These are phyloP conservation scores for Candida oleophila DNA, from an alignment of 805 yeast genomes.

Conservation along the genomic window DNA sequence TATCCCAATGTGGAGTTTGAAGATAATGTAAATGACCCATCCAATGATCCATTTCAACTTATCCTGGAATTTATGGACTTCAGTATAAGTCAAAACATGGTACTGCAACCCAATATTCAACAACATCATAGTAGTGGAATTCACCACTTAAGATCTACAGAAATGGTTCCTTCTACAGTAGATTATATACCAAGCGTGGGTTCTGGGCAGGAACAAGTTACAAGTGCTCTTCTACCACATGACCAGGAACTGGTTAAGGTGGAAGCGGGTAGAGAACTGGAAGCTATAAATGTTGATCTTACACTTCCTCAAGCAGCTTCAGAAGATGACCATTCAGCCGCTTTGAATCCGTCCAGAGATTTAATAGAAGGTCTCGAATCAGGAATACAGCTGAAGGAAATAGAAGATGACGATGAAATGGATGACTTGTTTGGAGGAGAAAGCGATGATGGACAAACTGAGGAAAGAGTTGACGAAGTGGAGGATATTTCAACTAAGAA, in stretches of 20 bases:
- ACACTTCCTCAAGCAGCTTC: background rate
- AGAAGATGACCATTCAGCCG: background rate
- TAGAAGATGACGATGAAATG: constrained; percentile 2
- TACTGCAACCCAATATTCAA: background rate
- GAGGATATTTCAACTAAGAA: background rate
- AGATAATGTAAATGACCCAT: background rate
- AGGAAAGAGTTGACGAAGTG: constrained; percentile 9
- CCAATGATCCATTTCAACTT: constrained; percentile 29
- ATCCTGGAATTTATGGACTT: constrained; percentile 37
- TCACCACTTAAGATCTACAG: background rate
- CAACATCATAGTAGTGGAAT: background rate
- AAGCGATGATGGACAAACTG: constrained; percentile 21
- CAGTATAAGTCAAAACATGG: constrained; percentile 20
- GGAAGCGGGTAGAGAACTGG: background rate
- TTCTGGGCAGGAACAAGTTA: background rate
- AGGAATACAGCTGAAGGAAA: background rate
- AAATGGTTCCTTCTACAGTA: background rate
- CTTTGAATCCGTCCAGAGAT: too few species aligned
- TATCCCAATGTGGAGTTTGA: background rate
- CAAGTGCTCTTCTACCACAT: background rate
- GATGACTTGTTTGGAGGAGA: constrained; percentile 36
- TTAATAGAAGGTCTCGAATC: background rate
- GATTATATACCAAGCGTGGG: background rate
- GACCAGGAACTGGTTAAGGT: background rate
- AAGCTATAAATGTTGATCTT: background rate